These are phyloP conservation scores for Wickerhamiella brachini DNA, from an alignment of 805 yeast genomes.

Conservation along the genomic window DNA sequence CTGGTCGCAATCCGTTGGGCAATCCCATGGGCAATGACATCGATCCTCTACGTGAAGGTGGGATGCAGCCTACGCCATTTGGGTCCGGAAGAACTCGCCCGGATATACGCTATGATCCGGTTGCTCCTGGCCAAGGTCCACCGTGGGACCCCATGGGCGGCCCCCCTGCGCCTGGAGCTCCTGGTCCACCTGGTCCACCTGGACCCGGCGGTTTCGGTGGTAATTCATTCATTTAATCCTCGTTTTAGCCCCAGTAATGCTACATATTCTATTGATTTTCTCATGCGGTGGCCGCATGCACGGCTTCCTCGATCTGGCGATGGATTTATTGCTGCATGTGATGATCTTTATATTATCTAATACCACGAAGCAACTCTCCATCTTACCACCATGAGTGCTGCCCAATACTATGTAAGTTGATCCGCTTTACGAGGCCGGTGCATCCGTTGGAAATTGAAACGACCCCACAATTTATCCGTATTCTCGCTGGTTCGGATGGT, in stretches of 20 bases:
- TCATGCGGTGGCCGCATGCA: background rate
- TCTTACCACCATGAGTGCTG: background rate
- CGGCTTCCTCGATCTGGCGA: background rate
- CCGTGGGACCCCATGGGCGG: background rate
- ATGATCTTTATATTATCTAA: background rate
- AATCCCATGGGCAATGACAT: constrained; percentile 19
- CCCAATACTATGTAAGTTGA: constrained; percentile 1
- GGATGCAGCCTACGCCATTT: constrained; percentile 24
- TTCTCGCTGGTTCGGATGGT: too few relatives aligned
- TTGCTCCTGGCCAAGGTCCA: background rate
- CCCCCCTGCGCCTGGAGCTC: constrained; percentile 7
- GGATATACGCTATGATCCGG: constrained; percentile 27
- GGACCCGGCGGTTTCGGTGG: constrained; percentile 10
- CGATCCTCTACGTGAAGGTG: constrained; percentile 10
- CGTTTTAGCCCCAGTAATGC: background rate
- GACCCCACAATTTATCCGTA: too few relatives aligned
- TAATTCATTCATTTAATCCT: constrained; percentile 2
- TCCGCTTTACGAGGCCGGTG: too few relatives aligned
- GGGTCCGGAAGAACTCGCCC: constrained; percentile 5
- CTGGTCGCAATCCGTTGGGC: constrained; percentile 26
- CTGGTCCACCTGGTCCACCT: constrained; percentile 10
- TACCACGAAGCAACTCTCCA: background rate
- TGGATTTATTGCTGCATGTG: background rate
- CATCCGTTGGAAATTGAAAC: too few relatives aligned
- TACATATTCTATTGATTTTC: background rate